These are phyloP conservation scores for Onygenales sp. DNA, from an alignment of 2,329 filamentous ascomycete genomes.

Conservation along the genomic window DNA sequence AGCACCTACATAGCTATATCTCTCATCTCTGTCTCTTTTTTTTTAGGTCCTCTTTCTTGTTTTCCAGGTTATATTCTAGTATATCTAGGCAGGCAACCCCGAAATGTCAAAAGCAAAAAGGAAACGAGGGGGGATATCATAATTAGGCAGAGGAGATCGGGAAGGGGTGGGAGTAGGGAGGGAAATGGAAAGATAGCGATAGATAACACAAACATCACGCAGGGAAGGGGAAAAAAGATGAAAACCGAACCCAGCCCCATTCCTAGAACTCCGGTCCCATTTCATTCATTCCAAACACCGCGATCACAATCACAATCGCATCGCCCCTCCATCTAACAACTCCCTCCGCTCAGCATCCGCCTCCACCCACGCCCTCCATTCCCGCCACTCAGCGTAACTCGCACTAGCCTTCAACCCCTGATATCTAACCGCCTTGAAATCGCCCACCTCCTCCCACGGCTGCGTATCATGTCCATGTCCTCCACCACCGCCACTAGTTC, in stretches of 20 bases:
- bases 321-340: constrained; percentile 2
- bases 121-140: neutral
- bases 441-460: constrained; percentile 64
- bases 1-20: no score
- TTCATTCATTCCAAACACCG: no score
- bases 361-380: constrained; percentile 65
- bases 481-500: constrained; percentile 13
- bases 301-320: neutral
- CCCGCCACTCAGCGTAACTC: constrained; percentile 63
- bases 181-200: neutral
- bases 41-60: no score
- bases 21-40: no score
- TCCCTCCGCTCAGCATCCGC: constrained; percentile 4
- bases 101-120: neutral
- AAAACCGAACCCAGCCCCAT: neutral
- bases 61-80: no score
- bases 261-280: no score
- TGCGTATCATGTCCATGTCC: constrained; percentile 7
- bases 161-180: neutral
- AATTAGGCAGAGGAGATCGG: neutral
- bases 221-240: neutral
- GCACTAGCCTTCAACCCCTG: constrained; percentile 71
- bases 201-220: no score
- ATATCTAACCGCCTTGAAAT: constrained; percentile 72
- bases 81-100: no score